Conservation (phyloP, 345 rosid species). For the Rhodomyrtus tomentosa region DNA sequence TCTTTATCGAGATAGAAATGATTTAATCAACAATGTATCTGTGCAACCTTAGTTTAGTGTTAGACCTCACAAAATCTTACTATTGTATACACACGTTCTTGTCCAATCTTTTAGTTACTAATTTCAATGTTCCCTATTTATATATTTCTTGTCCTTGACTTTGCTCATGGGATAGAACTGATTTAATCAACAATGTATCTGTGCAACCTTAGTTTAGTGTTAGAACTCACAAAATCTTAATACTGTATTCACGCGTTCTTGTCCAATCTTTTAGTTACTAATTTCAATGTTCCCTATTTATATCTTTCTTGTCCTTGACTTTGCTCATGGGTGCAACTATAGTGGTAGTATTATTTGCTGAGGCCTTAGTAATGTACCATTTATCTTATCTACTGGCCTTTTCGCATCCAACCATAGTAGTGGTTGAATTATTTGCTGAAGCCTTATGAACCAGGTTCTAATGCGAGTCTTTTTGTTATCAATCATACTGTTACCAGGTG, state of each 20-base stretch:
- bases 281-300: background rate
- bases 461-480: background rate
- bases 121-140: background rate
- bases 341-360: background rate
- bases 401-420: background rate
- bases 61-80: background rate
- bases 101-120: background rate
- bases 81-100: background rate
- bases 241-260: background rate
- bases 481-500: conserved; percentile 44
- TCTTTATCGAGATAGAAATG: background rate
- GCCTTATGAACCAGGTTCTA: background rate
- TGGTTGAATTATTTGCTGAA: background rate
- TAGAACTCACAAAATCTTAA: background rate
- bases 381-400: background rate
- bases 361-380: background rate
- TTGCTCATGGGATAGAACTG: background rate
- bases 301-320: background rate
- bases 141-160: background rate
- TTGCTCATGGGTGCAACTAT: background rate
- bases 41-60: background rate
- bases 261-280: background rate
- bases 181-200: background rate
- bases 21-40: background rate
- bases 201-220: background rate